phyloP scores from a whole-genome alignment of 768 basidiomycete genomes.

The Collybiopsis luxurians region DNA sequence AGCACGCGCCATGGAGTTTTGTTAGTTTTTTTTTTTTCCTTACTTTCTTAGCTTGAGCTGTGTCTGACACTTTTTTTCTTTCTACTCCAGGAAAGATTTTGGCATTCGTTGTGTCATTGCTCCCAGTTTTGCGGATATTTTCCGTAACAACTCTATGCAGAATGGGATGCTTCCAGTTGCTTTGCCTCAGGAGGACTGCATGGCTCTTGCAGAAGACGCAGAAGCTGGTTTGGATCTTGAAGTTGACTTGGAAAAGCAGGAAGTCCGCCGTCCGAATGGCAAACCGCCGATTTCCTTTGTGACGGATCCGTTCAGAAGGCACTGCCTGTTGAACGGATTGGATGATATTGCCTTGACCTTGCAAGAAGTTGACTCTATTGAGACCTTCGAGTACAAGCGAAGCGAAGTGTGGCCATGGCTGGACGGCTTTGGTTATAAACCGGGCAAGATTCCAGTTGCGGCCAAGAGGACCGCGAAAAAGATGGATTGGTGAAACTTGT shows the following conservation, averaged over 20 bases:
- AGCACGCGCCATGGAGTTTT: slow-evolving; percentile 89
- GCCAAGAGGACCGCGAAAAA: slow-evolving; percentile 39
- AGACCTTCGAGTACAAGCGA: slow-evolving; percentile 74
- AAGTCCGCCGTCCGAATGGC: slow-evolving; percentile 73
- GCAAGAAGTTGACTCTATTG: slow-evolving; percentile 72
- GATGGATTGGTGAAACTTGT: slow-evolving; percentile 87
- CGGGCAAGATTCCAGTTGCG: slow-evolving; percentile 64
- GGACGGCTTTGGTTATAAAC: slow-evolving; percentile 91
- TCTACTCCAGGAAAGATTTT: slow-evolving; percentile 67
- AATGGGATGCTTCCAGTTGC: slow-evolving; percentile 87
- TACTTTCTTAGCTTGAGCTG: neutral
- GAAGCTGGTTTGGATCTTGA: slow-evolving; percentile 72
- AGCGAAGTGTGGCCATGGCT: slow-evolving; percentile 91
- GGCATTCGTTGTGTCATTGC: slow-evolving; percentile 88
- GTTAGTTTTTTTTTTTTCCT: slow-evolving; percentile 40
- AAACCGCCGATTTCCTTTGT: slow-evolving; percentile 72
- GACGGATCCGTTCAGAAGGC: slow-evolving; percentile 87
- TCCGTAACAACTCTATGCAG: slow-evolving; percentile 87
- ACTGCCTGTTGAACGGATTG: slow-evolving; percentile 92
- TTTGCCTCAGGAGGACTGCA: slow-evolving; percentile 69
- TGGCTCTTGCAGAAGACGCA: slow-evolving; percentile 73
- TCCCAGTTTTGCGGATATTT: slow-evolving; percentile 89
- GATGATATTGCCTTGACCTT: slow-evolving; percentile 97
- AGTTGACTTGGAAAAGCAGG: slow-evolving; percentile 81
- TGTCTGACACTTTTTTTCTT: slow-evolving; percentile 1